phyloP scores from a whole-genome alignment of 2,329 filamentous ascomycete species.

The Dactylellina haptotyla region DNA sequence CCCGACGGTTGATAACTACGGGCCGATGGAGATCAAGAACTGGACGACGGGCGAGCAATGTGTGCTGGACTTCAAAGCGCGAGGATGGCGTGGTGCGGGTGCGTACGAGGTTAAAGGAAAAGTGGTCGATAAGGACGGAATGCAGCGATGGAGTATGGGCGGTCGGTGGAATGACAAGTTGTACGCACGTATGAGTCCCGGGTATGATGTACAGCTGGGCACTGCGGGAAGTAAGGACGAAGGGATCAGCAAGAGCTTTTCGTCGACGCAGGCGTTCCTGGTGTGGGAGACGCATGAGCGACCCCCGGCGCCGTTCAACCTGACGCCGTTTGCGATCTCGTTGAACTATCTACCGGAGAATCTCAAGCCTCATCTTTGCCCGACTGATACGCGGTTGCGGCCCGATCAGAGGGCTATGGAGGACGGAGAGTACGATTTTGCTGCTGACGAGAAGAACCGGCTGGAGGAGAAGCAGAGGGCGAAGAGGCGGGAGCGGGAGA shows the following conservation, averaged over 20 bases:
- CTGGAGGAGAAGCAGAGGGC: slow-evolving; percentile 91
- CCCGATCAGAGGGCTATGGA: slow-evolving; percentile 99
- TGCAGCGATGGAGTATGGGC: slow-evolving; percentile 86
- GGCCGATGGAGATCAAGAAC: slow-evolving; percentile 96
- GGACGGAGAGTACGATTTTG: slow-evolving; percentile 94
- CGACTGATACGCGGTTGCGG: slow-evolving; percentile 90
- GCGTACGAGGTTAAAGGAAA: slow-evolving; percentile 90
- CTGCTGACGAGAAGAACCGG: slow-evolving; percentile 91
- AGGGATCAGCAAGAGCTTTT: slow-evolving; percentile 45
- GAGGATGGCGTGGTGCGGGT: slow-evolving; percentile 93
- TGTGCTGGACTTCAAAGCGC: slow-evolving; percentile 88
- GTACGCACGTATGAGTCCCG: slow-evolving; percentile 90
- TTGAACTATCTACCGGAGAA: slow-evolving; percentile 91
- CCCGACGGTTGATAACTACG: slow-evolving; percentile 97
- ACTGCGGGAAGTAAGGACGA: slow-evolving; percentile 59
- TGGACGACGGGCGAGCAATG: slow-evolving; percentile 95
- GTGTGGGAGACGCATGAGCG: slow-evolving; percentile 90
- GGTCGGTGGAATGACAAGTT: slow-evolving; percentile 98
- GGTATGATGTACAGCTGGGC: slow-evolving; percentile 79
- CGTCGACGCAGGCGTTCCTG: slow-evolving; percentile 80
- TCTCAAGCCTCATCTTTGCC: slow-evolving; percentile 80
- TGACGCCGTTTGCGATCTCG: slow-evolving; percentile 94
- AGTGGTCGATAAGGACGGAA: slow-evolving; percentile 80
- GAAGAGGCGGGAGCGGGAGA: slow-evolving; percentile 77
- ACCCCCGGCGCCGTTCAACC: slow-evolving; percentile 88